Conservation (phyloP, 148 eudicot species). For the Beta vulgaris region DNA sequence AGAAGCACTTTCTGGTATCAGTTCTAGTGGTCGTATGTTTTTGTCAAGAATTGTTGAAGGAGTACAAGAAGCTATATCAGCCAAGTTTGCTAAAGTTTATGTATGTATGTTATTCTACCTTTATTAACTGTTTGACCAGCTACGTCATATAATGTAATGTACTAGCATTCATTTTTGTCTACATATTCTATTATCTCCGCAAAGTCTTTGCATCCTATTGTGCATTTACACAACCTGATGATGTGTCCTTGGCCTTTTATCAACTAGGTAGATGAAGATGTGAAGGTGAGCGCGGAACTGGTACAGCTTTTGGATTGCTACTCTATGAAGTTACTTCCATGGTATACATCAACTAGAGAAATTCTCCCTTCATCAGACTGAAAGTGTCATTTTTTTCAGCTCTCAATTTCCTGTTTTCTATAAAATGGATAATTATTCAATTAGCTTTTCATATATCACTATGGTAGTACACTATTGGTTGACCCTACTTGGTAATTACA, state of each 20-base stretch:
- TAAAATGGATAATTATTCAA: neutral
- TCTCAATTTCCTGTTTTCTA: neutral
- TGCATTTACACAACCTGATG: neutral
- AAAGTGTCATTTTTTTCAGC: neutral
- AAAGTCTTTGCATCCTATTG: neutral
- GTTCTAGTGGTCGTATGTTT: conserved; percentile 45
- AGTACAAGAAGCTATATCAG: conserved; percentile 43
- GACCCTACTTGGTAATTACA: neutral
- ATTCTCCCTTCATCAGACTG: neutral
- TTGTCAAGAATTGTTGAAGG: conserved; percentile 48
- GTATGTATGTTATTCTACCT: conserved; percentile 42
- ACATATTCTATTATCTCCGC: neutral
- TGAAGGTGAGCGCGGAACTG: conserved; percentile 30
- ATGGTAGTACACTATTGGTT: neutral
- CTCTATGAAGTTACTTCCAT: conserved; percentile 66
- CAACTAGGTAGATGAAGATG: conserved; percentile 51
- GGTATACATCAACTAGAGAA: conserved; percentile 36
- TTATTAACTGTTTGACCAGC: neutral
- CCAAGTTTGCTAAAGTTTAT: conserved; percentile 46
- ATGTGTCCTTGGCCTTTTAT: conserved; percentile 9
- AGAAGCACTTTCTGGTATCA: conserved; percentile 63
- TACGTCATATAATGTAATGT: neutral
- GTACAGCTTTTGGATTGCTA: conserved; percentile 71
- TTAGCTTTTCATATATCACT: neutral
- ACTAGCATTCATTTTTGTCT: neutral